Conservation (phyloP, 2,329 filamentous ascomycete genomes). For the Beauveria bassiana region DNA sequence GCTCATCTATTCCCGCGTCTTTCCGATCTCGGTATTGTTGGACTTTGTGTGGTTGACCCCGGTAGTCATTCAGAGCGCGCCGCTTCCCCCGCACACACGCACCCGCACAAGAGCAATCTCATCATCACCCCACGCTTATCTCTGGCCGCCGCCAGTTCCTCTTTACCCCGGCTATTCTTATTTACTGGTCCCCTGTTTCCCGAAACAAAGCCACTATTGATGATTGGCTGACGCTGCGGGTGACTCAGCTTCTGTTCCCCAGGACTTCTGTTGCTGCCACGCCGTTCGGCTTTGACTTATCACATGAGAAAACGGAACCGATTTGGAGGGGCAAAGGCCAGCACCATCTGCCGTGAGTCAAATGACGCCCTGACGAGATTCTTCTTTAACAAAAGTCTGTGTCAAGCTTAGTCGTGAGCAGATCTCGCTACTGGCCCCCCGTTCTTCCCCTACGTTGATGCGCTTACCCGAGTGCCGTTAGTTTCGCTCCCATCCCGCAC, state of each 20-base stretch:
- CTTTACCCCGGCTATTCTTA: constrained; percentile 10
- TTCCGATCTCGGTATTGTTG: constrained; percentile 10
- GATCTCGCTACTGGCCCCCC: neutral
- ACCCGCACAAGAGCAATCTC: neutral
- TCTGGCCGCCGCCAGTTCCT: neutral
- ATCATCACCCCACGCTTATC: constrained; percentile 9
- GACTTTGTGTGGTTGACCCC: neutral
- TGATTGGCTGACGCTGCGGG: neutral
- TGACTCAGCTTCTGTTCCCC: neutral
- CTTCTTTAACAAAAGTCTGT: neutral
- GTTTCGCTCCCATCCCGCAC: neutral
- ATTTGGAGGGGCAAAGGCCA: neutral
- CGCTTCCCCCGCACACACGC: neutral
- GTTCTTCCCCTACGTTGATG: neutral
- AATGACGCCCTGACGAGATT: neutral
- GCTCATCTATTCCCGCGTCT: constrained; percentile 5
- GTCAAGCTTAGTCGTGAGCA: neutral
- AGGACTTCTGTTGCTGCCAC: neutral
- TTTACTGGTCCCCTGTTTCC: constrained; percentile 2
- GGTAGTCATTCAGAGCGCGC: neutral
- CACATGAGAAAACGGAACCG: neutral
- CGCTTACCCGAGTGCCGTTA: constrained; percentile 6
- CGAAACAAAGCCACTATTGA: neutral
- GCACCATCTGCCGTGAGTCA: neutral
- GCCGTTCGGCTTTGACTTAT: neutral